Conservation (phyloP, 768 basidiomycete species). For the Amyloporia xantha region DNA sequence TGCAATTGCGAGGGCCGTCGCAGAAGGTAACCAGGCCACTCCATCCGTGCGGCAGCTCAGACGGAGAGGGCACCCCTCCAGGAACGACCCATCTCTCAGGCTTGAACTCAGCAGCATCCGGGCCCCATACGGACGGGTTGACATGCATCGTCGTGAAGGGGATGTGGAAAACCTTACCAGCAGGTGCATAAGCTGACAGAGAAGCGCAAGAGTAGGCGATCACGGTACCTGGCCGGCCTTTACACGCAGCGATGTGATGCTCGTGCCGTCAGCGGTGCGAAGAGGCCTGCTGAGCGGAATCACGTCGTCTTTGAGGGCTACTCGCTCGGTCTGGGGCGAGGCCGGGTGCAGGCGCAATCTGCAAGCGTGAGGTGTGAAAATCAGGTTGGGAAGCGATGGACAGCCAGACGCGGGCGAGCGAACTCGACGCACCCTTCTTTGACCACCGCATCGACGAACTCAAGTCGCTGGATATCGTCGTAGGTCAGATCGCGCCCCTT, state of each 20-base stretch:
- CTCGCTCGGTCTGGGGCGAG: conserved; percentile 34
- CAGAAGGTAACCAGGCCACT: conserved; percentile 32
- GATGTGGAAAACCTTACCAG: conserved; percentile 27
- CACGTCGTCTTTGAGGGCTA: conserved; percentile 34
- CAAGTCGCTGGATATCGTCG: conserved; percentile 32
- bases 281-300: conserved; percentile 34
- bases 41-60: conserved; percentile 31
- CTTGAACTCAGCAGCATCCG: conserved; percentile 22
- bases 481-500: conserved; percentile 27
- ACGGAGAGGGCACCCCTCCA: conserved; percentile 21
- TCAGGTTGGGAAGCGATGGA: no score
- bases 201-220: conserved; percentile 3
- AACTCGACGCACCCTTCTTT: conserved; percentile 27
- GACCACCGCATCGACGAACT: conserved; percentile 36
- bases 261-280: conserved; percentile 21
- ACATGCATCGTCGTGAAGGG: conserved; percentile 19
- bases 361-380: background rate
- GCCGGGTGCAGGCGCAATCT: conserved; percentile 37
- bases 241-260: conserved; percentile 24
- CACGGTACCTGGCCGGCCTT: conserved; percentile 33
- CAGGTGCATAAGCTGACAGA: background rate
- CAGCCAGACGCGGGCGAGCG: no score
- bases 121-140: conserved; percentile 23
- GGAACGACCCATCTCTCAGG: conserved; percentile 27
- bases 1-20: conserved; percentile 37